A percentile compares a stretch with the other conserved stretches of the same genome.
phyloP scores from a whole-genome alignment of 2,329 filamentous ascomycete genomes.

The Microdochium trichocladiopsis region DNA sequence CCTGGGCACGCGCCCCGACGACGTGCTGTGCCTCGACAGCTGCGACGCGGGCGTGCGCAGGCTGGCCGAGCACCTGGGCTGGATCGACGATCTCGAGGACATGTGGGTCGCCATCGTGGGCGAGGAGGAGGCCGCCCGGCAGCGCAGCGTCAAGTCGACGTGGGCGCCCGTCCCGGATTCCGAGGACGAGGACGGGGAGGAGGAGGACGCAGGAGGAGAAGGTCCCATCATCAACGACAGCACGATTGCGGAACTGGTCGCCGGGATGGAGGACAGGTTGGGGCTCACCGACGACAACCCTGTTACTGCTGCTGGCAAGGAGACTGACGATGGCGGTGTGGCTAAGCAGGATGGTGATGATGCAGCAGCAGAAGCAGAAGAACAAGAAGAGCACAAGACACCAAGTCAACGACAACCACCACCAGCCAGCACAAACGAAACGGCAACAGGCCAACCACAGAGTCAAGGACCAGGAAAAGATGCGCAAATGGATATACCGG shows the following conservation, averaged over 20 bases:
- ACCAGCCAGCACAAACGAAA: slow-evolving; percentile 4
- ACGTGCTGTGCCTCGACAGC: slow-evolving; percentile 75
- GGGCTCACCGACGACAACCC: slow-evolving; percentile 7
- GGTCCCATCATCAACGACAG: slow-evolving; percentile 22
- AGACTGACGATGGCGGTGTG: slow-evolving; percentile 1
- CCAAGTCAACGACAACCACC: slow-evolving; percentile 8
- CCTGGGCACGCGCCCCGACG: slow-evolving; percentile 70
- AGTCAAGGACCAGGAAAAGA: slow-evolving; percentile 5
- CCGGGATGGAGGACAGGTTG: slow-evolving; percentile 22
- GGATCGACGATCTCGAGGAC: slow-evolving; percentile 74
- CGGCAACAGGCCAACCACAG: slow-evolving; percentile 5
- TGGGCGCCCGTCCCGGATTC: background rate
- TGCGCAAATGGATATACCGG: background rate
- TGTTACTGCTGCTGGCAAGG: slow-evolving; percentile 4
- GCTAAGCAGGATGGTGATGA: background rate
- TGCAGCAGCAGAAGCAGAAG: background rate
- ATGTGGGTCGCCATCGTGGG: slow-evolving; percentile 67
- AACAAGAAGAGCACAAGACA: background rate
- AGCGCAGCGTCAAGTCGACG: slow-evolving; percentile 17
- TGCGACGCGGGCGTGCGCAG: slow-evolving; percentile 77
- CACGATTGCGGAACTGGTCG: slow-evolving; percentile 29
- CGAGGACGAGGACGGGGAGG: slow-evolving; percentile 19
- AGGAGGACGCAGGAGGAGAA: slow-evolving; percentile 20
- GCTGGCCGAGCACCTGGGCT: slow-evolving; percentile 75
- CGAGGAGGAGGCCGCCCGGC: slow-evolving; percentile 46